Evolutionary conservation across 2,329 filamentous ascomycete species (phyloP).

Genomic region (Beauveria sp.): DNA sequence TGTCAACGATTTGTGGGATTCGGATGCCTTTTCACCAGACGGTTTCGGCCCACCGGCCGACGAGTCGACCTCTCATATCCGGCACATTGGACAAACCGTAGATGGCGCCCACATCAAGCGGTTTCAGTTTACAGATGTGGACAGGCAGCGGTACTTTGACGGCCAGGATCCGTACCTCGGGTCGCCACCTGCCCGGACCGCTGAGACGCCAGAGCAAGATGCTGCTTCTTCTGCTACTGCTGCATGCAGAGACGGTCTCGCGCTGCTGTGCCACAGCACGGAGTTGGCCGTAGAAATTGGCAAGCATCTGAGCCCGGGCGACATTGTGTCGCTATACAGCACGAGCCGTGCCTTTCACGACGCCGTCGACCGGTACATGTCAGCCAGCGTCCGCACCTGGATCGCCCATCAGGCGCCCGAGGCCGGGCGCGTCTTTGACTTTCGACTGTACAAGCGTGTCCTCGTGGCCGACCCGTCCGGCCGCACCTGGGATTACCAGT

Average conservation of each 20-base stretch:
- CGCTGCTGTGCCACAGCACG: constrained; percentile 33
- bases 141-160: constrained; percentile 22
- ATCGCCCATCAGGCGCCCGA: constrained; percentile 46
- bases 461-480: constrained; percentile 53
- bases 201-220: background rate
- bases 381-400: constrained; percentile 49
- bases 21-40: background rate
- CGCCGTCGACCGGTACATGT: constrained; percentile 51
- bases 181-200: background rate
- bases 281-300: constrained; percentile 50
- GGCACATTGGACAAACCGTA: background rate
- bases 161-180: constrained; percentile 22
- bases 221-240: constrained; percentile 8
- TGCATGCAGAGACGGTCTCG: constrained; percentile 33
- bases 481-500: constrained; percentile 27
- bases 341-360: constrained; percentile 56
- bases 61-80: constrained; percentile 13
- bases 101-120: constrained; percentile 17
- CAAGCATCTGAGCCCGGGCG: constrained; percentile 43
- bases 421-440: constrained; percentile 51
- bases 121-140: constrained; percentile 22
- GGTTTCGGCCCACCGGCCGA: background rate
- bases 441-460: constrained; percentile 47
- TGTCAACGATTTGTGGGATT: background rate
- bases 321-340: constrained; percentile 57